Conservation (phyloP, 2,329 filamentous ascomycete genomes). For the Daldinia sp. region DNA sequence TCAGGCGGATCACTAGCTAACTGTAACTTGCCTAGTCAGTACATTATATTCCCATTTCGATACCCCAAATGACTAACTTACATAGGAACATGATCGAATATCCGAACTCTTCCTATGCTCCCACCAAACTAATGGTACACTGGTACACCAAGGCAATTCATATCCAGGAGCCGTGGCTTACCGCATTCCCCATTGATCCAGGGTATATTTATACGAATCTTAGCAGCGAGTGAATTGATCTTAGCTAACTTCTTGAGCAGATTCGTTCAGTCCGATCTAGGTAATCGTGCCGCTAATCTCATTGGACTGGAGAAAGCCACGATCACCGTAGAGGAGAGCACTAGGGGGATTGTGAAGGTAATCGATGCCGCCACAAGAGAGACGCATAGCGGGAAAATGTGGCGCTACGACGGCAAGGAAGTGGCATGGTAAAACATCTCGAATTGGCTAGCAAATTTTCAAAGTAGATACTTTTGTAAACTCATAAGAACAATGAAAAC, state of each 20-base stretch:
- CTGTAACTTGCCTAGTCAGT: neutral
- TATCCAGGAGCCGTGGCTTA: constrained; percentile 44
- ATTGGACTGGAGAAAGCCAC: constrained; percentile 47
- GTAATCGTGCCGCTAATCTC: constrained; percentile 47
- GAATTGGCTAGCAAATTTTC: neutral
- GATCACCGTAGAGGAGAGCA: constrained; percentile 48
- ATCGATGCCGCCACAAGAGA: constrained; percentile 14
- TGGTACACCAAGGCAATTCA: constrained; percentile 45
- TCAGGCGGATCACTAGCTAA: neutral
- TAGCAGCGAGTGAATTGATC: neutral
- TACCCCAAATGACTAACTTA: neutral
- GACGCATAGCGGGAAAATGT: constrained; percentile 10
- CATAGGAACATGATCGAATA: constrained; percentile 30
- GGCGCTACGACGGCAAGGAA: constrained; percentile 3
- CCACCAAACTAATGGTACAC: constrained; percentile 50
- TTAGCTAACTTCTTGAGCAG: constrained; percentile 21
- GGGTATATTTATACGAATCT: constrained; percentile 34
- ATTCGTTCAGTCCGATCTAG: constrained; percentile 53
- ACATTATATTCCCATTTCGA: neutral
- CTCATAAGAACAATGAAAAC: neutral
- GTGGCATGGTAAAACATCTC: neutral
- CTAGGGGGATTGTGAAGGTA: constrained; percentile 44
- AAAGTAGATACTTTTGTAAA: neutral
- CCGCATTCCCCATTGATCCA: constrained; percentile 44
- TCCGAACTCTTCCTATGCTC: constrained; percentile 51